Percentiles rank a stretch among this genome's conserved stretches.
phyloP scores from a whole-genome alignment of 2,329 filamentous ascomycete species.

The Harringtonia lauricola region DNA sequence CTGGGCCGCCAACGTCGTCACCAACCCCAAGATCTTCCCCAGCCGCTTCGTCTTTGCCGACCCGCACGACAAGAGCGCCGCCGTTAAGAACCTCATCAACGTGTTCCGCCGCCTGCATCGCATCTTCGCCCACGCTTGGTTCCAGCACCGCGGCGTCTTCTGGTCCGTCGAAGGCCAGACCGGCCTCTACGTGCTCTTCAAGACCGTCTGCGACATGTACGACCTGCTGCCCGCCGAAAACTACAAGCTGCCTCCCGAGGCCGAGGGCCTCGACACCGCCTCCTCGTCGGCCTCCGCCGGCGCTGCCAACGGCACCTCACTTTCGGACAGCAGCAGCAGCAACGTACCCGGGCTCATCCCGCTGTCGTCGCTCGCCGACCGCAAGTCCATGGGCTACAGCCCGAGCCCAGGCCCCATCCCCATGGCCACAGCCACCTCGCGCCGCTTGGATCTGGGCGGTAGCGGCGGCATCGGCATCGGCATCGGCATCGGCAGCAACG shows the following conservation, averaged over 20 bases:
- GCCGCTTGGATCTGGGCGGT: conserved; percentile 44
- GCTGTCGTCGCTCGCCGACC: conserved; percentile 6
- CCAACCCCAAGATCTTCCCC: conserved; percentile 90
- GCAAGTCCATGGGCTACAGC: conserved; percentile 3
- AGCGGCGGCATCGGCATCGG: conserved; percentile 4
- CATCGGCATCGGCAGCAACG: conserved; percentile 16
- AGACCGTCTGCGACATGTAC: conserved; percentile 90
- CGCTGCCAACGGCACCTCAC: background rate
- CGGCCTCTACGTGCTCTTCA: conserved; percentile 94
- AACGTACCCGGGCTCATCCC: conserved; percentile 8
- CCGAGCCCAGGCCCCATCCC: background rate
- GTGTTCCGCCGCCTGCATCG: conserved; percentile 90
- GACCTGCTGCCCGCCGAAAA: conserved; percentile 84
- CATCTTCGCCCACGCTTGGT: conserved; percentile 98
- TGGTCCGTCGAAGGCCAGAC: conserved; percentile 86
- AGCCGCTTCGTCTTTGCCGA: conserved; percentile 58
- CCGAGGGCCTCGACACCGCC: conserved; percentile 62
- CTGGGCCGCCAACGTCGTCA: conserved; percentile 92
- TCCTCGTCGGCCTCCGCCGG: conserved; percentile 12
- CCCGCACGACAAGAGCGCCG: conserved; percentile 48
- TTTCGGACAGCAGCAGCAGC: too few species aligned
- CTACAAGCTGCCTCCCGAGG: conserved; percentile 88
- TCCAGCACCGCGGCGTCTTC: conserved; percentile 89
- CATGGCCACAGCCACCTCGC: conserved; percentile 23
- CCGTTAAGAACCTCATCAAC: conserved; percentile 79